These are phyloP conservation scores for Penicillium canariense DNA, from an alignment of 495 filamentous ascomycete genomes.

Conservation along the genomic window DNA sequence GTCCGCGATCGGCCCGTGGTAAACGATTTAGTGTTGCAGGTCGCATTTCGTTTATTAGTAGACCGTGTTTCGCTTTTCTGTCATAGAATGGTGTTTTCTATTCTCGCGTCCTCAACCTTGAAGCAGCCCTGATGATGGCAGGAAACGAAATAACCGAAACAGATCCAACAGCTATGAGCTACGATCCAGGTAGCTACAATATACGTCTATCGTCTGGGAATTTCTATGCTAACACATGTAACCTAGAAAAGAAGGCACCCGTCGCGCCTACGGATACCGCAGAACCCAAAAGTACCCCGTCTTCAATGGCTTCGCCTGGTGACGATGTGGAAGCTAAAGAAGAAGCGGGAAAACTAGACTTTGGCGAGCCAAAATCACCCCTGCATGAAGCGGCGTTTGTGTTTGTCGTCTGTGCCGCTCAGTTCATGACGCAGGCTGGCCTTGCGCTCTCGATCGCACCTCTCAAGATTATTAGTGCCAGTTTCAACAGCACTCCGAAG, in stretches of 20 bases:
- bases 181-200: not conserved
- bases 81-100: not conserved
- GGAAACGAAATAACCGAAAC: not conserved
- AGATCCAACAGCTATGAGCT: not conserved
- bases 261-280: not conserved
- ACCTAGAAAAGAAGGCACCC: not conserved
- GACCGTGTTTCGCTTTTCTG: not conserved
- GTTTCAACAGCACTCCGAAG: constrained; percentile 15
- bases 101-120: not conserved
- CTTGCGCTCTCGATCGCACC: constrained; percentile 16
- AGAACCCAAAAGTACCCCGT: not conserved
- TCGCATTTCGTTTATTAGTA: not conserved
- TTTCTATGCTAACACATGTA: not conserved
- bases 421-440: constrained; percentile 20
- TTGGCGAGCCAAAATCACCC: constrained; percentile 7
- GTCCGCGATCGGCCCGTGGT: not conserved
- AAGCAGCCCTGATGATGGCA: not conserved
- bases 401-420: constrained; percentile 9
- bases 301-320: not conserved
- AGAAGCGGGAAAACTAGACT: not conserved
- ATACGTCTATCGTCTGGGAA: not conserved
- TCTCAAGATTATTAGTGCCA: constrained; percentile 8
- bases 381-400: constrained; percentile 13
- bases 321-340: constrained; percentile 6
- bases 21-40: not conserved